Evolutionary conservation across 2,329 filamentous ascomycete genomes (phyloP).

Genomic region (Gnomoniopsis sp.): DNA sequence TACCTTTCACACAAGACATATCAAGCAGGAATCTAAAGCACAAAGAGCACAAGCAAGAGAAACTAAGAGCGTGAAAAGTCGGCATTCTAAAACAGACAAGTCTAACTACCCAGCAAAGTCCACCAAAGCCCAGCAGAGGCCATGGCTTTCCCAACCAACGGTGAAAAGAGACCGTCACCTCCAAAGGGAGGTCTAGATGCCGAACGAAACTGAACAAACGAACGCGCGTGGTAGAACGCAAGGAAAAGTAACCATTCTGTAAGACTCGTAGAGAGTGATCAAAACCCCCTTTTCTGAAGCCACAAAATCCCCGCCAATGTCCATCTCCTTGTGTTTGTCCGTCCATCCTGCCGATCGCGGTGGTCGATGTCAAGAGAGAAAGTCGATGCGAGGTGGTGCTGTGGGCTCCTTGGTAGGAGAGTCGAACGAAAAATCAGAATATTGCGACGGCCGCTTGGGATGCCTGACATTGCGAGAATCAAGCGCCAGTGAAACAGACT

Average conservation of each 20-base stretch:
- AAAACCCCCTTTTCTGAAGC: not conserved
- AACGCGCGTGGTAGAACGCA: not conserved
- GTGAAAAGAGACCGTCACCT: not conserved
- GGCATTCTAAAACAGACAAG: not conserved
- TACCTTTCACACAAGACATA: no score
- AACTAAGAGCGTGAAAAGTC: not conserved
- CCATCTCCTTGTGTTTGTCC: not conserved
- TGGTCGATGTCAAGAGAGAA: not conserved
- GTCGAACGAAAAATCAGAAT: constrained; percentile 2
- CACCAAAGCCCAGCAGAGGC: not conserved
- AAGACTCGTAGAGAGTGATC: not conserved
- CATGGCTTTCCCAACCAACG: not conserved
- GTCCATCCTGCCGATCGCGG: not conserved
- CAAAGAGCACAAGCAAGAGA: not conserved
- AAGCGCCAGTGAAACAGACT: constrained; percentile 3
- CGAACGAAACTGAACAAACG: not conserved
- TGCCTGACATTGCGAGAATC: not conserved
- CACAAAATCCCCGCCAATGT: not conserved
- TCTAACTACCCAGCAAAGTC: not conserved
- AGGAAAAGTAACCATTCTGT: not conserved
- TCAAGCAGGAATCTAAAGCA: not conserved
- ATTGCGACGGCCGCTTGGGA: not conserved
- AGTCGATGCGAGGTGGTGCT: constrained; percentile 2
- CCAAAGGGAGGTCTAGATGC: not conserved
- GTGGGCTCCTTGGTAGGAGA: constrained; percentile 2